Evolutionary conservation across 352 stramenopile species (phyloP).

Genomic region (Saprolegnia diclina): DNA sequence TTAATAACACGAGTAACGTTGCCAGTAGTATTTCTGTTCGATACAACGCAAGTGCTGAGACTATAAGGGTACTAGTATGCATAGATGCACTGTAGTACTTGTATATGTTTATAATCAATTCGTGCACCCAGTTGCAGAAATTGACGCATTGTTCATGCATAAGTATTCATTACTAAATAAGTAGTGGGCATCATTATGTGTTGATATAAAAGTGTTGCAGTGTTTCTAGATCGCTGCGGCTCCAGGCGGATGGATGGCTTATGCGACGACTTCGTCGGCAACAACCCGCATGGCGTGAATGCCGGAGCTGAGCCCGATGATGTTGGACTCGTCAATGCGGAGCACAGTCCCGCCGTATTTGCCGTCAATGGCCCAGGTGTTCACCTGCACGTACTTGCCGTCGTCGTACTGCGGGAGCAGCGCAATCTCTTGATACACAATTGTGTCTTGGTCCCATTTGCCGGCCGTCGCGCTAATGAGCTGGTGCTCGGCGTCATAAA

Average conservation of each 20-base stretch:
- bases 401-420: constrained; percentile 24
- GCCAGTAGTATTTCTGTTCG: no score
- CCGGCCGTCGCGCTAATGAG: constrained; percentile 25
- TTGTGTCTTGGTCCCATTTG: constrained; percentile 26
- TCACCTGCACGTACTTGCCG: constrained; percentile 24
- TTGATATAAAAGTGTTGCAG: no score
- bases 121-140: no score
- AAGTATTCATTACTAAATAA: no score
- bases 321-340: constrained; percentile 27
- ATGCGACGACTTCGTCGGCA: neutral
- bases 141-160: no score
- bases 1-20: no score
- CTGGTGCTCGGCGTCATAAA: constrained; percentile 18
- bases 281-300: constrained; percentile 25
- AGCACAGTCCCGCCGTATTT: constrained; percentile 25
- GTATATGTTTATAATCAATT: no score
- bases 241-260: neutral
- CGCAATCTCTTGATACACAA: constrained; percentile 28
- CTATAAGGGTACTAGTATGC: no score
- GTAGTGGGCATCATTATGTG: no score
- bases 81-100: no score
- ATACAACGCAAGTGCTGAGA: no score
- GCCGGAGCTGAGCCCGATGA: constrained; percentile 24
- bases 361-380: constrained; percentile 26
- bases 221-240: no score